Evolutionary conservation across 306 rosid species (phyloP), one percentile per base, ranked within the genome.

Genomic region (Geum urbanum): DNA sequence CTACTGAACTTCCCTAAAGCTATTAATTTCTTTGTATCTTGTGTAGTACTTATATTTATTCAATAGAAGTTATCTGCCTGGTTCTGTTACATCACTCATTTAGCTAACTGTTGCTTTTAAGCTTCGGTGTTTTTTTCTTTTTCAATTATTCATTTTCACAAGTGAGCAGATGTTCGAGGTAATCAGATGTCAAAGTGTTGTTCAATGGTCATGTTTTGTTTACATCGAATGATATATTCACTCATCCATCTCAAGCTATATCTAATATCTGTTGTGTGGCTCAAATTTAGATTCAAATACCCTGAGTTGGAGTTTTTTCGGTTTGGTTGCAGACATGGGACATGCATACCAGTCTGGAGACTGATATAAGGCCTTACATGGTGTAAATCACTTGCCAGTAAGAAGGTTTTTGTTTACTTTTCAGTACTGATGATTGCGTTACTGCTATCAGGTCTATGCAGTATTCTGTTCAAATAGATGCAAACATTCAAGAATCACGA

Each of bases 261-360:
- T 11, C 69, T 43, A 43, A 18, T 64, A 7, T 64, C 18, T 27
- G 63, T 64, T 64, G 40, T 40, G 8, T 44, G 69, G 54, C 69
- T 45, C 54, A 64, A 67, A 14, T 39, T 40, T n/a, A 11, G 24
- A 53, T 40, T 35, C 13, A 51, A 8, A 8, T 49, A 18, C 10
- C 72, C 12, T 37, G 61, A 67, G 20, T 68, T 51, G 3, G 5
- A 19, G 19, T 11, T 52, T 68, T 52, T 41, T 54, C 35, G 27
- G 63, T 20, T 54, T 48, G 53, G 52, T 40, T 43, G 73, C 73
- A 69, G 43, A 55, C 2, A 12, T 8, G 15, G n/a, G 60, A 68
- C 52, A 4, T 12, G 19, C 51, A 19, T 64, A 37, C 52, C 50
- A 50, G 60, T 14, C 13, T n/a, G 47, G 47, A 61, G n/a, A n/a